phyloP scores from a whole-genome alignment of 352 stramenopile genomes.

The Halophytophthora batemanensis region DNA sequence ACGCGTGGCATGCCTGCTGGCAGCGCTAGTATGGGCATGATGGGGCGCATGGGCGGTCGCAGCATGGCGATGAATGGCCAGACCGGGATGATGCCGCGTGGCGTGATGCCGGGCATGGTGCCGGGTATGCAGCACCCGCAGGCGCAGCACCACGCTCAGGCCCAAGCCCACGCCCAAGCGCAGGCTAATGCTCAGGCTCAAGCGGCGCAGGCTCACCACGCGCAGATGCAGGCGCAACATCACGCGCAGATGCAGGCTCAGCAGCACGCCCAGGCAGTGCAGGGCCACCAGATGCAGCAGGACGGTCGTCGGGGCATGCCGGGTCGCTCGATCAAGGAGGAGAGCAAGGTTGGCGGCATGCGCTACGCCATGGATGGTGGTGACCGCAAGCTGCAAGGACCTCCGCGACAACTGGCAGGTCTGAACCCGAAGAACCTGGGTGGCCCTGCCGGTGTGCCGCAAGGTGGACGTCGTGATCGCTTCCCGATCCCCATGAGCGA shows the following conservation, averaged over 20 bases:
- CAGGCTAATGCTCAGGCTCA: constrained; percentile 65
- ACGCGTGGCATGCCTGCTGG: constrained; percentile 38
- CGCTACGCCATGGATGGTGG: constrained; percentile 64
- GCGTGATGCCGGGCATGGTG: constrained; percentile 66
- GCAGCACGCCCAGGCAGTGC: constrained; percentile 51
- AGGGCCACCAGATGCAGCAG: constrained; percentile 50
- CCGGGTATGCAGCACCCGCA: constrained; percentile 57
- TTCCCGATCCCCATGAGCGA: constrained; percentile 76
- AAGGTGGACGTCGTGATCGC: constrained; percentile 50
- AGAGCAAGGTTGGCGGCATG: constrained; percentile 53
- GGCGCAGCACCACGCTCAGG: constrained; percentile 47
- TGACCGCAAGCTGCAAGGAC: constrained; percentile 55
- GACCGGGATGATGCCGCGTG: constrained; percentile 60
- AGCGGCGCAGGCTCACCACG: constrained; percentile 53
- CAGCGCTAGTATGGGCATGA: constrained; percentile 64
- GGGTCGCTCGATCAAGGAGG: constrained; percentile 64
- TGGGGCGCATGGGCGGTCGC: constrained; percentile 55
- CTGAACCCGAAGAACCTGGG: constrained; percentile 76
- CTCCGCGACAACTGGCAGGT: constrained; percentile 55
- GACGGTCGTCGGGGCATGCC: constrained; percentile 56
- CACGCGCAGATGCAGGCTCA: constrained; percentile 34
- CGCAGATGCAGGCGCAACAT: constrained; percentile 60
- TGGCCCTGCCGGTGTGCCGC: constrained; percentile 38
- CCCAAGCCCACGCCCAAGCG: constrained; percentile 49
- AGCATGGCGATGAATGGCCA: constrained; percentile 48